Base-by-base conservation (phyloP, 306 rosid species). In the Prunus fruticosa region DNA sequence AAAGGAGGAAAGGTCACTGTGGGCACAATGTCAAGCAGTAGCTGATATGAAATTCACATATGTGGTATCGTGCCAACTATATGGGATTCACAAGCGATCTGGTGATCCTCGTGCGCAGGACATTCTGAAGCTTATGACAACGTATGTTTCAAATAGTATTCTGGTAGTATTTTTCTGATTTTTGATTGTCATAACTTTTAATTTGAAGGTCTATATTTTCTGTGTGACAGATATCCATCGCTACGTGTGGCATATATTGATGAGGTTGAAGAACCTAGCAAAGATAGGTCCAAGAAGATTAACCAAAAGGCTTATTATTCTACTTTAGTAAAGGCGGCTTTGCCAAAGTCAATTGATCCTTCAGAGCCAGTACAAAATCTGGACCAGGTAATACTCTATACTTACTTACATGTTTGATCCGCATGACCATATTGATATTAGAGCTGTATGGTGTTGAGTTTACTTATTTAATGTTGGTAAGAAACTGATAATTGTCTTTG, bases 61-160 rank as follows among this genome's bases (percentile, higher is more conserved):
- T n/a, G 98, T 95, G n/a, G 97, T 95, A 53, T 92, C 98, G 27
- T 95, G 98, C 84, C 98, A 95, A 80, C 88, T 75, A 22, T 95
- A 95, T 80, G 97, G 98, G 67, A 95, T 92, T 84, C 97, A 92
- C 77, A 95, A 90, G 84, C 91, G 96, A 78, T 86, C 97, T 66
- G 93, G 97, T 66, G 96, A 89, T 78, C 49, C 85, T 78, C 91
- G 93, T 73, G 98, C 98, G 23, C 90, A 89, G 64, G 98, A 95
- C 85, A 95, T 83, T 78, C 82, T 95, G 83, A 89, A 88, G 82
- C 97, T 95, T 45, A 95, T 95, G 98, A 88, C 96, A 57, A 83
- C 85, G 98, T 90, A 89, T 25, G 87, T 81, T 22, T 69, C 71
- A 10, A 32, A 71, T 53, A 51, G 38, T 23, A 51, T 61, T 52